Evolutionary conservation across 2,329 filamentous ascomycete species (phyloP).

Genomic region (Colletotrichum acutatum): DNA sequence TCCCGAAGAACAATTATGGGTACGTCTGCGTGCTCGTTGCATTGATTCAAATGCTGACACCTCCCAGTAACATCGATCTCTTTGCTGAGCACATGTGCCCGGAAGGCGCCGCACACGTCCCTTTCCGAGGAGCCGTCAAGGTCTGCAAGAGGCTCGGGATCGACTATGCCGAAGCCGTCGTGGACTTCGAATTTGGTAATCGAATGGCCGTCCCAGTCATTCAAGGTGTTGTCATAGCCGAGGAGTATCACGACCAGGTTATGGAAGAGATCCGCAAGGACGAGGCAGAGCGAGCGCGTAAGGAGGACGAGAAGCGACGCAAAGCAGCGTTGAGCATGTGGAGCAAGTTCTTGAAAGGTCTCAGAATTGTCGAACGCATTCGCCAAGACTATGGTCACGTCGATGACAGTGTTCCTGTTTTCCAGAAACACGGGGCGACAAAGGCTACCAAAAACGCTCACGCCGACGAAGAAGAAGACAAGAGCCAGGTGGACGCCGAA

Average conservation of each 20-base stretch:
- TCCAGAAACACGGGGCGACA: slow-evolving; percentile 56
- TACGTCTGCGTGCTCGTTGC: slow-evolving; percentile 36
- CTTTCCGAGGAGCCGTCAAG: slow-evolving; percentile 78
- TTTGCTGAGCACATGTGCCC: slow-evolving; percentile 56
- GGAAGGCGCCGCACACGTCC: slow-evolving; percentile 80
- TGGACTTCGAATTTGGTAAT: slow-evolving; percentile 95
- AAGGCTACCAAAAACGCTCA: neutral
- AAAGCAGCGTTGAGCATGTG: slow-evolving; percentile 80
- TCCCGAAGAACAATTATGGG: slow-evolving; percentile 94
- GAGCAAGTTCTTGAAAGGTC: slow-evolving; percentile 87
- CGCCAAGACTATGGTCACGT: slow-evolving; percentile 79
- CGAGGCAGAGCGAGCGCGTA: slow-evolving; percentile 78
- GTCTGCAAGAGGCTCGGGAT: slow-evolving; percentile 87
- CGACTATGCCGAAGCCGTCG: slow-evolving; percentile 93
- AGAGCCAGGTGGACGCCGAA: slow-evolving; percentile 33
- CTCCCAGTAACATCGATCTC: slow-evolving; percentile 83
- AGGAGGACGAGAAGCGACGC: slow-evolving; percentile 85
- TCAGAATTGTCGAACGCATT: slow-evolving; percentile 84
- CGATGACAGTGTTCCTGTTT: slow-evolving; percentile 61
- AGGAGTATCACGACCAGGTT: slow-evolving; percentile 79
- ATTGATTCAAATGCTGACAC: neutral
- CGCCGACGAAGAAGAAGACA: neutral
- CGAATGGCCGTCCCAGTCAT: slow-evolving; percentile 94
- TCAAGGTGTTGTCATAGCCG: slow-evolving; percentile 87
- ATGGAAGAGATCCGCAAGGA: slow-evolving; percentile 84